Conservation (phyloP, 2,329 filamentous ascomycete genomes). For the Monilinia aucupariae region DNA sequence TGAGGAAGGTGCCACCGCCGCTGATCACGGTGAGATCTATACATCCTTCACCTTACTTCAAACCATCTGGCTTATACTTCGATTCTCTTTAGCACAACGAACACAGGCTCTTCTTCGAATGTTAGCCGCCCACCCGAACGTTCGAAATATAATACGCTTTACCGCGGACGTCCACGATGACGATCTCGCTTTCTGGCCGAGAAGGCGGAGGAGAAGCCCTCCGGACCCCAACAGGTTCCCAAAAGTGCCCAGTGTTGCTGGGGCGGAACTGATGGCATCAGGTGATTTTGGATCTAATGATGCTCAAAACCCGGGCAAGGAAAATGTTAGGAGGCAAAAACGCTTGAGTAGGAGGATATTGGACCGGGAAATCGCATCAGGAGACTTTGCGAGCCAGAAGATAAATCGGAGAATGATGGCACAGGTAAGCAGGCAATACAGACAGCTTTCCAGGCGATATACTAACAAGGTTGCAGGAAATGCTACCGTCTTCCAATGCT, state of each 20-base stretch:
- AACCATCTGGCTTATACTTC: constrained; percentile 30
- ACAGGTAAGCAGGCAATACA: constrained; percentile 47
- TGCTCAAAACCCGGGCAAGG: constrained; percentile 37
- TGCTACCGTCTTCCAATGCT: constrained; percentile 71
- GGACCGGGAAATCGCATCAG: constrained; percentile 75
- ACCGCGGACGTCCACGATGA: constrained; percentile 25
- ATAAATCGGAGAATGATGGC: constrained; percentile 61
- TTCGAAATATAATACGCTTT: constrained; percentile 10
- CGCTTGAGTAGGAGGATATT: constrained; percentile 65
- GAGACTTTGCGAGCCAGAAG: constrained; percentile 52
- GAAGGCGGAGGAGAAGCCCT: constrained; percentile 41
- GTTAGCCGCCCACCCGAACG: constrained; percentile 21
- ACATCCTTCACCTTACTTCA: constrained; percentile 24
- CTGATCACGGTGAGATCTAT: constrained; percentile 36
- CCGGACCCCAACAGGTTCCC: constrained; percentile 62
- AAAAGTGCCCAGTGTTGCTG: constrained; percentile 76
- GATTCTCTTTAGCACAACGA: constrained; percentile 26
- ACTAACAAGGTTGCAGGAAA: constrained; percentile 43
- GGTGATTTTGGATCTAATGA: constrained; percentile 73
- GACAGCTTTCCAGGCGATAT: not conserved
- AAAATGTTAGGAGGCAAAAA: constrained; percentile 41
- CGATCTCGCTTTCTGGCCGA: constrained; percentile 39
- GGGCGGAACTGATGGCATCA: constrained; percentile 71
- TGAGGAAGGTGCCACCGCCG: constrained; percentile 27
- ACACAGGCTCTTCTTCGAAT: constrained; percentile 26